Evolutionary conservation across 257 asterid genomes (phyloP), one percentile per base, ranked within the genome.

Genomic region (Prunella vulgaris): DNA sequence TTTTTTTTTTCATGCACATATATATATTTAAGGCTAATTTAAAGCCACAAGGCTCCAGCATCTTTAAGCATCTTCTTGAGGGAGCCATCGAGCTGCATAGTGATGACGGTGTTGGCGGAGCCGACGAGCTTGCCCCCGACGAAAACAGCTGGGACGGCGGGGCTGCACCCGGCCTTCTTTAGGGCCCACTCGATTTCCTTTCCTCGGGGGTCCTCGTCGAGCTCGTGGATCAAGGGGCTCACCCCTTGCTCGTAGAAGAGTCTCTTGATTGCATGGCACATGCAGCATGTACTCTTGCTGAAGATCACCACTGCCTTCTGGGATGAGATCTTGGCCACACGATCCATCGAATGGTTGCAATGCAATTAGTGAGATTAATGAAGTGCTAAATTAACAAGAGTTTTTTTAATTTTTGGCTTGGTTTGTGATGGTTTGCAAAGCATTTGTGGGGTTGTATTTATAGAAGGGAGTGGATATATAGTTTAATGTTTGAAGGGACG

Each of bases 21-120:
- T 40, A 40, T 12, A 7, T 10, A 40, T 12, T 40, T 28, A 3
- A 28, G 33, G 2, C 33, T 28, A 28, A 28, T n/a, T n/a, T 25
- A 87, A 21, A 90, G 96, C 97, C 97, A 90, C 7, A 90, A 58
- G 32, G 97, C 97, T 15, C 96, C 96, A 42, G 93, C 95, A 48
- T 88, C 95, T 46, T 75, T 90, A 56, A 90, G 88, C 97, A 86
- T 81, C 78, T 74, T 78, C 71, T 83, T 90, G 28, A 90, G 87
- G 0, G 95, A 65, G 18, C 97, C 96, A 15, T 86, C 68, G 37
- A 90, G 83, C 61, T 88, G 96, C 69, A 83, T 90, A 3, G 92
- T 86, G 88, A 90, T 83, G 18, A 88, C 85, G 1, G 84, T 81
- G 71, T 84, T 72, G 0, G 94, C 92, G 1, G 91, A 80, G 22